Percentiles rank a stretch among this genome's conserved stretches.
These are phyloP conservation scores for Musa itinerans DNA, from an alignment of 176 grass and related monocot genomes.

Conservation along the genomic window DNA sequence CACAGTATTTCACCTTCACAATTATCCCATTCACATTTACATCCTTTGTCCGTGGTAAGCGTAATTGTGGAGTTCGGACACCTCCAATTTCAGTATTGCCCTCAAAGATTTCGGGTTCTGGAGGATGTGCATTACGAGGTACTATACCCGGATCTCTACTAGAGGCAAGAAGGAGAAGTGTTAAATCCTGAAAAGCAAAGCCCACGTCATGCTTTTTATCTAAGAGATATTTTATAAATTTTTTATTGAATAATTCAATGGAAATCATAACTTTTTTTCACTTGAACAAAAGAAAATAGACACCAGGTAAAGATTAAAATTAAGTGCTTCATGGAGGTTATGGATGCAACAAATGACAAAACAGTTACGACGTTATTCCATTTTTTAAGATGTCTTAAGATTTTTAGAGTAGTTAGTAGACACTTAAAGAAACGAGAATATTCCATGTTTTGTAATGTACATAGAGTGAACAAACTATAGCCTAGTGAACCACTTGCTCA, in stretches of 20 bases:
- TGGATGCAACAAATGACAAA: too few species aligned
- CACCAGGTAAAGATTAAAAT: too few species aligned
- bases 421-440: too few species aligned
- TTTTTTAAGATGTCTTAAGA: too few species aligned
- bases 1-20: background rate
- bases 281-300: too few species aligned
- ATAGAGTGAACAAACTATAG: too few species aligned
- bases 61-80: background rate
- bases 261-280: too few species aligned
- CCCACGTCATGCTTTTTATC: background rate
- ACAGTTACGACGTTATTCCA: too few species aligned
- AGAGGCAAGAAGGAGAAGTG: background rate
- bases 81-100: background rate
- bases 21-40: background rate
- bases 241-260: background rate
- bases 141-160: background rate
- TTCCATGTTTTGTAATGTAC: too few species aligned
- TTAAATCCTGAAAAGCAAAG: constrained; percentile 1
- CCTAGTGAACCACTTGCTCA: too few species aligned
- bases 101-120: background rate
- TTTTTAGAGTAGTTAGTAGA: too few species aligned
- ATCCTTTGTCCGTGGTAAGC: background rate
- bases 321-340: too few species aligned
- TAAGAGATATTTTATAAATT: background rate
- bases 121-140: constrained; percentile 4